Evolutionary conservation across 2,329 filamentous ascomycete genomes (phyloP), one percentile per base, ranked within the genome.

Genomic region (Pseudogymnoascus pannorum): DNA sequence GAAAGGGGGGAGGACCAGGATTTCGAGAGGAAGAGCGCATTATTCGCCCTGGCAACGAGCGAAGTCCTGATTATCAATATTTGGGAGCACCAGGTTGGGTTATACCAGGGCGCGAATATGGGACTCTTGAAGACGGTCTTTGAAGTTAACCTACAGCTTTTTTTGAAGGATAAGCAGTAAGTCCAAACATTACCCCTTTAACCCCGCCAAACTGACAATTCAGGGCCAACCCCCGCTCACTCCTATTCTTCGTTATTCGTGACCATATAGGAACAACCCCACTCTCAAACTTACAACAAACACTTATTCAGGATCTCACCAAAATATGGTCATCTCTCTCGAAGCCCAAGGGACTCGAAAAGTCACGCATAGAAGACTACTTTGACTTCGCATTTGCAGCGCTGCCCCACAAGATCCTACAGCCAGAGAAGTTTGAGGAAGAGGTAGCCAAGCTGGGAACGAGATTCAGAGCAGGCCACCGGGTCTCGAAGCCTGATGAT

Each of bases 101-200:
- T 99, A 74, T 99, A 99, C 73, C 93, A 99, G 77, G 94, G 94
- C 62, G 94, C 94, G 69, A 99, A 99, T 75, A 99, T 99, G 94
- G 94, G 94, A 7, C 77, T 99, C 70, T 80, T 99, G 70, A 99
- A 99, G 82, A 99, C 95, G 0, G 94, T 99, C 3, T 99, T 99
- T 69, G 94, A 99, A 78, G 94, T 99, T 75, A 99, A 99, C 73
- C 75, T 99, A 72, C 93, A 97, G 76, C 81, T 99, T 26, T 99
- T 99, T 76, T 80, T 97, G 68, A 97, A 97, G 78, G 92, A 97
- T 74, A 92, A 87, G 75, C 91, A 91, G 89, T 93, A 82, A 70
- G 86, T 78, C 38, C 40, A 29, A 38, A 14, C 9, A 54, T 12
- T 12, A 16, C 31, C 14, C 31, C 22, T 31, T 31, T 54, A 54